Percentiles rank a stretch among this genome's conserved stretches.
phyloP scores from a whole-genome alignment of 2,329 filamentous ascomycete genomes.

The Allantophomopsis lycopodina region DNA sequence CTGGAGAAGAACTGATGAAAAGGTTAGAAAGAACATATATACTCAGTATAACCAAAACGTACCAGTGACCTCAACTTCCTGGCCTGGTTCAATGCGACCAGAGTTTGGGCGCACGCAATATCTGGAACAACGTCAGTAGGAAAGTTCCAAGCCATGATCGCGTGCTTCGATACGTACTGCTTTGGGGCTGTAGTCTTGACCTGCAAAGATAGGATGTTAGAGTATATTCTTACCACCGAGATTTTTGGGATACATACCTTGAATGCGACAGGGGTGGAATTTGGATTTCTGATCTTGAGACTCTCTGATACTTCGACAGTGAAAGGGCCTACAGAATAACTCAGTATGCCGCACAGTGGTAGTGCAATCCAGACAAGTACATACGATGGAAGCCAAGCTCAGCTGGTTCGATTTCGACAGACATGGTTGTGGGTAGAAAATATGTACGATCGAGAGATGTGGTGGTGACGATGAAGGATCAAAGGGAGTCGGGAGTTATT shows the following conservation, averaged over 20 bases:
- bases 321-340: constrained; percentile 41
- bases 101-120: constrained; percentile 98
- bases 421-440: constrained; percentile 46
- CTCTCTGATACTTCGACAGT: constrained; percentile 51
- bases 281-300: constrained; percentile 52
- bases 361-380: constrained; percentile 21
- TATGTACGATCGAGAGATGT: constrained; percentile 1
- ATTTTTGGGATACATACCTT: constrained; percentile 35
- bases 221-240: neutral
- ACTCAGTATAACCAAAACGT: constrained; percentile 17
- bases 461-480: constrained; percentile 4
- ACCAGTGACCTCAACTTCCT: constrained; percentile 89
- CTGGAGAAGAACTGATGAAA: constrained; percentile 70
- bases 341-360: constrained; percentile 10
- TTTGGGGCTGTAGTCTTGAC: constrained; percentile 99
- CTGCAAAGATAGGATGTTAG: constrained; percentile 27
- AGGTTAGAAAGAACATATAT: neutral
- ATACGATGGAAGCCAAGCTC: constrained; percentile 91
- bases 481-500: constrained; percentile 4
- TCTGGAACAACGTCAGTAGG: constrained; percentile 32
- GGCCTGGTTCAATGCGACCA: constrained; percentile 82
- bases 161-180: constrained; percentile 52
- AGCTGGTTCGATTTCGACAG: constrained; percentile 80
- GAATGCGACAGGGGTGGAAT: constrained; percentile 49
- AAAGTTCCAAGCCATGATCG: constrained; percentile 9